Evolutionary conservation across 371 early-diverging fungal species (phyloP).

Genomic region (Umbelopsis sp.): DNA sequence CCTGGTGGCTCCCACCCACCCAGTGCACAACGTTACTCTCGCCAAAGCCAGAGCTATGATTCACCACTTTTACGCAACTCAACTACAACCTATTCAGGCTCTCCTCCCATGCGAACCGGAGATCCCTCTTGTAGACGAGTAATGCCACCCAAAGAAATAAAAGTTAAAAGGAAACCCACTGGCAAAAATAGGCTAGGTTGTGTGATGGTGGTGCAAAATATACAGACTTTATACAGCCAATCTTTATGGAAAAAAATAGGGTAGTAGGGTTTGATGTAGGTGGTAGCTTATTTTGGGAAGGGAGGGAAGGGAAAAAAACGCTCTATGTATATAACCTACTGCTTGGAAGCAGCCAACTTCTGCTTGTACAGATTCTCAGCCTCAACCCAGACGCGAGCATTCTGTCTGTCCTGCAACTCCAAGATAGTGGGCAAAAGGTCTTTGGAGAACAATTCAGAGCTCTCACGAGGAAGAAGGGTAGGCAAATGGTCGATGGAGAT

Average conservation of each 20-base stretch:
- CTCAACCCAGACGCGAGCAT: conserved; percentile 82
- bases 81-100: conserved; percentile 24
- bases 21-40: conserved; percentile 60
- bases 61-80: conserved; percentile 46
- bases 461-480: conserved; percentile 91
- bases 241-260: background rate
- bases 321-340: conserved; percentile 9
- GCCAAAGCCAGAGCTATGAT: conserved; percentile 44
- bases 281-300: background rate
- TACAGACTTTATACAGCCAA: conserved; percentile 17
- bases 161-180: too few relatives aligned
- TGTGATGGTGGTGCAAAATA: background rate
- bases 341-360: conserved; percentile 63
- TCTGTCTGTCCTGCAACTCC: conserved; percentile 61
- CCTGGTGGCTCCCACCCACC: conserved; percentile 60
- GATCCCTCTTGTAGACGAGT: conserved; percentile 3
- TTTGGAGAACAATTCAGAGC: conserved; percentile 82
- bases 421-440: conserved; percentile 88
- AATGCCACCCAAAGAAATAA: background rate
- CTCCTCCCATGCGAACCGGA: conserved; percentile 36
- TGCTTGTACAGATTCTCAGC: conserved; percentile 84
- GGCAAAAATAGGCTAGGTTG: background rate
- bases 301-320: background rate
- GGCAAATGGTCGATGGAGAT: conserved; percentile 97
- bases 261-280: too few relatives aligned